A percentile compares a stretch with the other conserved stretches of the same genome.
Conservation (phyloP, 805 yeast genomes). For the Nakazawaea molendinolei region DNA sequence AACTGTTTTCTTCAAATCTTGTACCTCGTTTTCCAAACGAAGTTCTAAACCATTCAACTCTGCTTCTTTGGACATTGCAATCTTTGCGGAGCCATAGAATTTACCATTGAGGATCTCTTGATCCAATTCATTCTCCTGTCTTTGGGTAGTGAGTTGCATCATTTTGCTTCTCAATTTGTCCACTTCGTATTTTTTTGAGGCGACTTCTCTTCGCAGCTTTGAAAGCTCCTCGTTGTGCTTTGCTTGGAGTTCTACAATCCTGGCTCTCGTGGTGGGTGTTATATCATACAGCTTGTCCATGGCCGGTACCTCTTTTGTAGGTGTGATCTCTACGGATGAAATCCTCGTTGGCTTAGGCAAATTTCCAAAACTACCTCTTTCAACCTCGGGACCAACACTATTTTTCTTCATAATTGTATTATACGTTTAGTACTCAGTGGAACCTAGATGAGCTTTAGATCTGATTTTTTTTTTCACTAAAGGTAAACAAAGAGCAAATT, state of each 20-base stretch:
- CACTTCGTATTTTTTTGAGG: neutral
- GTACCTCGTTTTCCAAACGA: slow-evolving; percentile 3
- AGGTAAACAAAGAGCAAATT: too few relatives aligned
- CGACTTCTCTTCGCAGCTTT: slow-evolving; percentile 1
- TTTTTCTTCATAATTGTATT: too few relatives aligned
- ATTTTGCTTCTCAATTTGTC: slow-evolving; percentile 12
- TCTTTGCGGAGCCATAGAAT: slow-evolving; percentile 4
- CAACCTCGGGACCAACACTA: neutral
- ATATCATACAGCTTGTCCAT: slow-evolving; percentile 1
- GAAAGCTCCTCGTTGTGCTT: slow-evolving; percentile 6
- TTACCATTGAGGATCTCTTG: slow-evolving; percentile 2
- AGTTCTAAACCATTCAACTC: slow-evolving; percentile 6
- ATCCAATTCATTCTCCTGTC: slow-evolving; percentile 8
- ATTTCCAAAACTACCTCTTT: neutral
- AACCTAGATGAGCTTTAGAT: too few relatives aligned
- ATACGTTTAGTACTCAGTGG: too few relatives aligned
- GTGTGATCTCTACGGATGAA: neutral
- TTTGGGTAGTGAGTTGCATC: slow-evolving; percentile 17
- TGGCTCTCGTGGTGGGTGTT: slow-evolving; percentile 7
- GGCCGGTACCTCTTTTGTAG: too few relatives aligned
- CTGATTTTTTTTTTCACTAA: too few relatives aligned
- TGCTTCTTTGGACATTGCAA: slow-evolving; percentile 1
- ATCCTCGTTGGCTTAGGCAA: neutral
- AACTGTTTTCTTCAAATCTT: neutral
- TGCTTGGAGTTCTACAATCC: slow-evolving; percentile 9